Base-by-base conservation (phyloP, 2,329 filamentous ascomycete species). In the Zymoseptoria passerinii region DNA sequence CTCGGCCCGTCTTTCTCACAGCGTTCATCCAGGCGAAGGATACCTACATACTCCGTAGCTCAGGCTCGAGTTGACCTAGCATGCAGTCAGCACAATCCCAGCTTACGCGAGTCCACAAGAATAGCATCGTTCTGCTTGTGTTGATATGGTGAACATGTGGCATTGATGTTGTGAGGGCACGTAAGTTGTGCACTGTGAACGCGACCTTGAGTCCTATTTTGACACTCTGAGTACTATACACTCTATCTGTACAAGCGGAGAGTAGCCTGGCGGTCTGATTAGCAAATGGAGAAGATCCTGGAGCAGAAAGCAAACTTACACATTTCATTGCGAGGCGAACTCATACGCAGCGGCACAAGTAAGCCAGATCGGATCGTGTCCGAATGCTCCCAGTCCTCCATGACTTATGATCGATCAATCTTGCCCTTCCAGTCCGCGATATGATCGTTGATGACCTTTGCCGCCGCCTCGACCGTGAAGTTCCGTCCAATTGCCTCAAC, bases 401-500 rank as follows among this genome's bases (percentile, higher is more conserved):
- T n/a, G 13, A 44, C 16, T 44, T 5, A 44, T 44, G 35, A 44
- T 7, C 71, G 78, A 69, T 83, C 81, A 61, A 86, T 70, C 28
- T 78, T 78, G 53, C 81, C 79, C 70, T 80, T 82, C 86, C 86
- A 89, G 71, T 90, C 87, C 52, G 86, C 87, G 72, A 97, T 87
- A 74, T 99, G 94, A 62, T 88, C 86, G 60, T 87, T 75, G 57
- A 99, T 96, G 58, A 96, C 78, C 75, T 85, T 86, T 6, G 92
- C 89, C 1, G 87, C 94, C 68, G 90, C 83, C 62, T 94, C 87
- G 0, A 92, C 90, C 49, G 90, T 95, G 76, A 97, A 92, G 76
- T 99, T 94, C 62, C 94, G 81, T 18, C 94, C 94, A 70, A 99
- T 86, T 10, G 92, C 95, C 78, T 99, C 95, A 28, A 99, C 92